A percentile compares a stretch with the other conserved stretches of the same genome.
Evolutionary conservation across 352 stramenopile species (phyloP).

Genomic region (Pythium brachiatum): DNA sequence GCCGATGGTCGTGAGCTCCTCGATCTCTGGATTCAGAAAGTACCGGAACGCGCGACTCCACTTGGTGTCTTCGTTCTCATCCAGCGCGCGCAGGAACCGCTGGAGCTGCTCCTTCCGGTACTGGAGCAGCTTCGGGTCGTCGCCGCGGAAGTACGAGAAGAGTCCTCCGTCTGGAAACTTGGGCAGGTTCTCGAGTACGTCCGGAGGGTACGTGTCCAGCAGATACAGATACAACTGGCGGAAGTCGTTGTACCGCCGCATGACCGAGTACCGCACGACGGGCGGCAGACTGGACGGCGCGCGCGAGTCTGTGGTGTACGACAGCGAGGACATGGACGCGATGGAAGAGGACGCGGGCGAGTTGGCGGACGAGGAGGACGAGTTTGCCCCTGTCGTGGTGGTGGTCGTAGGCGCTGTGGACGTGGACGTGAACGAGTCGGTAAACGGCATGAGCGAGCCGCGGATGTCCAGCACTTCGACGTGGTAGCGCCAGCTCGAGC

Average conservation of each 20-base stretch:
- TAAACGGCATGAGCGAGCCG: conserved; percentile 25
- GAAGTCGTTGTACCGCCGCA: conserved; percentile 79
- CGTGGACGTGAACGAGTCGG: conserved; percentile 11
- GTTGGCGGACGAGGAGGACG: conserved; percentile 11
- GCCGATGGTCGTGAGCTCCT: conserved; percentile 39
- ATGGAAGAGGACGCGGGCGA: conserved; percentile 18
- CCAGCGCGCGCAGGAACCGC: conserved; percentile 56
- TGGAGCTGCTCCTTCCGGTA: conserved; percentile 63
- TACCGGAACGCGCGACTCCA: conserved; percentile 53
- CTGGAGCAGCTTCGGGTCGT: conserved; percentile 70
- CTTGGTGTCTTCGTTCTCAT: conserved; percentile 54
- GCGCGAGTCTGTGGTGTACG: conserved; percentile 7
- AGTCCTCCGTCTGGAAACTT: conserved; percentile 69
- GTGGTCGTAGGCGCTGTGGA: background rate
- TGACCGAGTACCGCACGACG: conserved; percentile 77
- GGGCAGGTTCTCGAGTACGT: conserved; percentile 46
- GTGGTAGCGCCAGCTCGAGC: conserved; percentile 73
- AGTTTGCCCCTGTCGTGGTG: background rate
- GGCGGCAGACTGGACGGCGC: conserved; percentile 46
- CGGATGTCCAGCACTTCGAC: conserved; percentile 77
- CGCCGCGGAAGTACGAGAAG: conserved; percentile 70
- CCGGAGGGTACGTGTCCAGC: conserved; percentile 41
- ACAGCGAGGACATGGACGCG: conserved; percentile 14
- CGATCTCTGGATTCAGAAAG: conserved; percentile 64
- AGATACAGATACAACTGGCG: conserved; percentile 61